Base-by-base conservation (phyloP, 2,329 filamentous ascomycete genomes). In the Bipolaris zeicola region DNA sequence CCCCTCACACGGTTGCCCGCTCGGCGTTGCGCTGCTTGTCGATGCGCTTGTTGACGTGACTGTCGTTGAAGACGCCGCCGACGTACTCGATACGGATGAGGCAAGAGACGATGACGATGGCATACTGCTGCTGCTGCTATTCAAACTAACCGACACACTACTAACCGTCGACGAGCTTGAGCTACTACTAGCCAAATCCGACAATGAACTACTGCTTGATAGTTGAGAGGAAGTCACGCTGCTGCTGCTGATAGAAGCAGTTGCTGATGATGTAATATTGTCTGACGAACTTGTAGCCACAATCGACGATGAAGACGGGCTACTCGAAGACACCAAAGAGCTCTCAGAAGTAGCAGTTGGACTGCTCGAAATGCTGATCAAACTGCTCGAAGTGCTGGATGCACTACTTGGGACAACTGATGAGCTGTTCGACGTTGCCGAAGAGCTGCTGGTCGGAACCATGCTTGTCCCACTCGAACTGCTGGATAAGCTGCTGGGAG, bases 1-100 rank as follows among this genome's bases (percentile, higher is more conserved):
- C 14, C 58, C 62, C 26, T 50, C 57, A 50, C 67, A 70, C 20
- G 58, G 37, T 14, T 57, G 52, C 1, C 57, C 53, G 16, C 45
- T 53, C 18, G 46, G 22, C 4, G 48, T 57, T 11, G 57, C 43
- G 39, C 36, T 55, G n/a, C 38, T 44, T 3, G 51, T 34, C 14
- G 39, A 46, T 11, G 38, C 44, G 6, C 26, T 33, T 7, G 53
- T 39, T 33, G 55, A 55, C 7, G 54, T 36, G n/a, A 44, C 45
- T 2, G 50, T 37, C 1, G 50, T 53, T 6, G 41, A 52, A 10
- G 59, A 55, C 6, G 44, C 39, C 3, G 37, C 39, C 14, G 46
- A 34, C 18, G 37, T 50, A 38, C 34, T 43, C 41, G 52, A 39
- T 38, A 31, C 11, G 5, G 58, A 51, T 6, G 39, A 28, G 3